These are phyloP conservation scores for Orychophragmus violaceus DNA, from an alignment of 345 rosid genomes.

Conservation along the genomic window DNA sequence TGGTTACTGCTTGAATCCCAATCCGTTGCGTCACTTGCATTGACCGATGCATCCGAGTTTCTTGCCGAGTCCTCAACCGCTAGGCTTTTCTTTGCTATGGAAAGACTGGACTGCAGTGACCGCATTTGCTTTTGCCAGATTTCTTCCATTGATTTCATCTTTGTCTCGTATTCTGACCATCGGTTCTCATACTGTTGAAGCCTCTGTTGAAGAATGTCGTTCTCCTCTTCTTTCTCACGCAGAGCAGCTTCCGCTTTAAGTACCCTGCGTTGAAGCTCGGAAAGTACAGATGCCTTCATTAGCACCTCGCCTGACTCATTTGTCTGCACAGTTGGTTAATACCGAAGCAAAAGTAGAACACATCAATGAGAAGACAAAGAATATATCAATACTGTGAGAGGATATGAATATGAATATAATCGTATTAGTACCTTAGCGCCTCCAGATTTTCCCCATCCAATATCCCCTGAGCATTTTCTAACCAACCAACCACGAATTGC, in stretches of 20 bases:
- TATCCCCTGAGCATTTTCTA: constrained; percentile 83
- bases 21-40: constrained; percentile 72
- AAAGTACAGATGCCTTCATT: constrained; percentile 84
- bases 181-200: constrained; percentile 93
- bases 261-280: constrained; percentile 84
- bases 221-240: constrained; percentile 93
- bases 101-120: constrained; percentile 89
- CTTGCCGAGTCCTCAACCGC: constrained; percentile 76
- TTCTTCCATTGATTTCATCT: constrained; percentile 99
- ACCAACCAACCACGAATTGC: constrained; percentile 95
- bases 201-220: constrained; percentile 87
- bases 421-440: constrained; percentile 42
- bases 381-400: background rate
- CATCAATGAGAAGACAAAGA: background rate
- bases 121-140: constrained; percentile 99
- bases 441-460: constrained; percentile 53
- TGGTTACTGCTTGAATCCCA: constrained; percentile 62
- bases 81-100: constrained; percentile 95
- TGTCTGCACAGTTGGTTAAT: constrained; percentile 35
- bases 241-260: constrained; percentile 86
- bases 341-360: background rate
- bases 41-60: constrained; percentile 88
- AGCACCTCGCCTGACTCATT: constrained; percentile 71
- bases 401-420: background rate
- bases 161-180: constrained; percentile 92